Percentiles rank a stretch among this genome's conserved stretches.
Conservation (phyloP, 768 basidiomycete genomes). For the Russula sp. region DNA sequence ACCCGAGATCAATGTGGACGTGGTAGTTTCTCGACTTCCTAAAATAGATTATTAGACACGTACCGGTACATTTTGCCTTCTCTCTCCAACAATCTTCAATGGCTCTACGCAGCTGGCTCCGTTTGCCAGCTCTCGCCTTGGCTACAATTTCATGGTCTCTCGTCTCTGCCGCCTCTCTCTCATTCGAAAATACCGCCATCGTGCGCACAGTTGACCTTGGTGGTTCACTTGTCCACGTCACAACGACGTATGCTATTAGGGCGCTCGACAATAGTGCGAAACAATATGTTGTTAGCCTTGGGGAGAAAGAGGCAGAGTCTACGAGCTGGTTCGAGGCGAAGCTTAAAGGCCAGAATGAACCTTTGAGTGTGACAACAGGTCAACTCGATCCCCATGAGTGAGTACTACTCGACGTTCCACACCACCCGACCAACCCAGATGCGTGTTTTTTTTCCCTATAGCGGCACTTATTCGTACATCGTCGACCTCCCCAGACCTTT, state of each 20-base stretch:
- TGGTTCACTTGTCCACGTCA: slow-evolving; percentile 82
- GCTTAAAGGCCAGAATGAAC: slow-evolving; percentile 60
- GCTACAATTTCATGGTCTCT: slow-evolving; percentile 38
- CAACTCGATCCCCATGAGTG: slow-evolving; percentile 48
- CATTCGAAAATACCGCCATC: slow-evolving; percentile 85
- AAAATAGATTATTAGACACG: slow-evolving; percentile 13
- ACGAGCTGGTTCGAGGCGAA: slow-evolving; percentile 78
- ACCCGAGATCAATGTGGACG: slow-evolving; percentile 65
- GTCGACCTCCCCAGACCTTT: slow-evolving; percentile 59
- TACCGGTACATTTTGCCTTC: background rate
- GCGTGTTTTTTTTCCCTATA: slow-evolving; percentile 18
- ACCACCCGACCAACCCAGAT: background rate
- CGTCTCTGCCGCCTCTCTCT: slow-evolving; percentile 37
- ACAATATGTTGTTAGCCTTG: slow-evolving; percentile 63
- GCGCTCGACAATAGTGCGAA: slow-evolving; percentile 55
- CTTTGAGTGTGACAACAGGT: slow-evolving; percentile 48
- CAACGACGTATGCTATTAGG: slow-evolving; percentile 81
- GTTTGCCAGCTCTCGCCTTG: slow-evolving; percentile 42
- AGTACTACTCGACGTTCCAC: slow-evolving; percentile 27
- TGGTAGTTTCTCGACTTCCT: slow-evolving; percentile 46
- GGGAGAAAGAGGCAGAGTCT: slow-evolving; percentile 52
- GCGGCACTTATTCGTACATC: slow-evolving; percentile 48
- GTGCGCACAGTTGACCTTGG: slow-evolving; percentile 87
- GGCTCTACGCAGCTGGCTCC: slow-evolving; percentile 42
- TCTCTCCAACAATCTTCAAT: background rate